These are phyloP conservation scores for Cystofilobasidium ferigula DNA, from an alignment of 768 basidiomycete species.

Conservation along the genomic window DNA sequence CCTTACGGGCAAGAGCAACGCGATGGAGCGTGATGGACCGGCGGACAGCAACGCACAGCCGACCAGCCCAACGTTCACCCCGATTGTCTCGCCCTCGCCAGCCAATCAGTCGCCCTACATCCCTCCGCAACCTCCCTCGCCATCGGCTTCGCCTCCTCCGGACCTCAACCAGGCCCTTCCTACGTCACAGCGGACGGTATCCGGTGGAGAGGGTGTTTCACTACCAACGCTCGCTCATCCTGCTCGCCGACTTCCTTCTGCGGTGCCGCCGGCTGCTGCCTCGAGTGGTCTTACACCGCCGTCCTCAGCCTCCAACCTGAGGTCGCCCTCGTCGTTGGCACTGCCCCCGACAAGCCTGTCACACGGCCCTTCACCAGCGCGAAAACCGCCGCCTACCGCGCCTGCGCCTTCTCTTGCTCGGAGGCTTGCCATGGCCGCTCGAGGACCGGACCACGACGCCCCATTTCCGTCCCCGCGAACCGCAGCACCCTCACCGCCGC, in stretches of 20 bases:
- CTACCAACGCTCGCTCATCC: neutral
- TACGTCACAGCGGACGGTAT: neutral
- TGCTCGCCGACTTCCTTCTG: neutral
- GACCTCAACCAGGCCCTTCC: neutral
- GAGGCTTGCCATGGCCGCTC: too few relatives aligned
- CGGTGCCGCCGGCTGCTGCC: too few relatives aligned
- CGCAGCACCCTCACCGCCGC: too few relatives aligned
- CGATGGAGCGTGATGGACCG: neutral
- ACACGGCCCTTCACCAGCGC: too few relatives aligned
- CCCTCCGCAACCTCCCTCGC: neutral
- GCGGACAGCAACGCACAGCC: neutral
- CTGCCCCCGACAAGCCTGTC: too few relatives aligned
- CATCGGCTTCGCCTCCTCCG: neutral
- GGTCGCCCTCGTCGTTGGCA: too few relatives aligned
- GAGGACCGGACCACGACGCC: too few relatives aligned
- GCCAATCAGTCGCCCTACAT: neutral
- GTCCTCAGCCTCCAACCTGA: too few relatives aligned
- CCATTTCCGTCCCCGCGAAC: too few relatives aligned
- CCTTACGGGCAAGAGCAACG: neutral
- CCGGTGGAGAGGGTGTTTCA: neutral
- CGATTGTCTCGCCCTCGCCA: neutral
- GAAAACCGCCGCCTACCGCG: too few relatives aligned
- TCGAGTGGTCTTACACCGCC: too few relatives aligned
- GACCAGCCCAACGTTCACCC: neutral
- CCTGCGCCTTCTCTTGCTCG: too few relatives aligned